phyloP scores from a whole-genome alignment of 2,329 filamentous ascomycete genomes.

The Fusarium coicis region DNA sequence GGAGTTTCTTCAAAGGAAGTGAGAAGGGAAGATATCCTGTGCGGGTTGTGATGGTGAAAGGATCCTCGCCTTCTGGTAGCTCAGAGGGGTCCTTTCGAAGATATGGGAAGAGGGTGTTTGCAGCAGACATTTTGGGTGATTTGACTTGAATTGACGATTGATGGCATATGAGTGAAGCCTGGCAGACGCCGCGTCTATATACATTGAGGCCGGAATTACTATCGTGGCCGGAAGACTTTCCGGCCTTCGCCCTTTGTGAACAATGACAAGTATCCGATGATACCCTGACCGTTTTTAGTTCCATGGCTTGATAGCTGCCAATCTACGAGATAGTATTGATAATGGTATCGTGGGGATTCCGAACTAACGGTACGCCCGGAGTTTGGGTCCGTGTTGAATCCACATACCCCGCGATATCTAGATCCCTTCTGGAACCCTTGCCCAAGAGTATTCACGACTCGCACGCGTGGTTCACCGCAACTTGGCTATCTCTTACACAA shows the following conservation, averaged over 20 bases:
- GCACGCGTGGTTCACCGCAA: neutral
- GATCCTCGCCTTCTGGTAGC: slow-evolving; percentile 29
- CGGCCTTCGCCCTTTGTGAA: slow-evolving; percentile 26
- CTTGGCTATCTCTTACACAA: neutral
- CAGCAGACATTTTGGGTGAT: slow-evolving; percentile 30
- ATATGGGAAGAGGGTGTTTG: slow-evolving; percentile 34
- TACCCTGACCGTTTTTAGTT: slow-evolving; percentile 15
- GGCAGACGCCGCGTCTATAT: slow-evolving; percentile 19
- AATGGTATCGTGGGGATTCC: slow-evolving; percentile 27
- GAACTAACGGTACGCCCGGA: slow-evolving; percentile 21
- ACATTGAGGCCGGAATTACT: slow-evolving; percentile 28
- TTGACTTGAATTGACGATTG: neutral
- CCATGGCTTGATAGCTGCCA: slow-evolving; percentile 14
- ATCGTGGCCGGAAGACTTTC: slow-evolving; percentile 36
- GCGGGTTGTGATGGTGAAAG: slow-evolving; percentile 36
- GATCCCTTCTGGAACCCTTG: neutral
- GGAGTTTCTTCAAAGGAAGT: slow-evolving; percentile 26
- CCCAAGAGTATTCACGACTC: neutral
- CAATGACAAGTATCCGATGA: slow-evolving; percentile 23
- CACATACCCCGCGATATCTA: slow-evolving; percentile 17
- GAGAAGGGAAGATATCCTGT: slow-evolving; percentile 31
- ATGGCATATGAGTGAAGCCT: neutral
- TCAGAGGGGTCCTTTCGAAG: slow-evolving; percentile 34
- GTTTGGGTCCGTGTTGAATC: slow-evolving; percentile 6
- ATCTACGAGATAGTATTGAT: slow-evolving; percentile 20